Evolutionary conservation across 305 asterid genomes (phyloP).

Genomic region (Solanum hybrid): DNA sequence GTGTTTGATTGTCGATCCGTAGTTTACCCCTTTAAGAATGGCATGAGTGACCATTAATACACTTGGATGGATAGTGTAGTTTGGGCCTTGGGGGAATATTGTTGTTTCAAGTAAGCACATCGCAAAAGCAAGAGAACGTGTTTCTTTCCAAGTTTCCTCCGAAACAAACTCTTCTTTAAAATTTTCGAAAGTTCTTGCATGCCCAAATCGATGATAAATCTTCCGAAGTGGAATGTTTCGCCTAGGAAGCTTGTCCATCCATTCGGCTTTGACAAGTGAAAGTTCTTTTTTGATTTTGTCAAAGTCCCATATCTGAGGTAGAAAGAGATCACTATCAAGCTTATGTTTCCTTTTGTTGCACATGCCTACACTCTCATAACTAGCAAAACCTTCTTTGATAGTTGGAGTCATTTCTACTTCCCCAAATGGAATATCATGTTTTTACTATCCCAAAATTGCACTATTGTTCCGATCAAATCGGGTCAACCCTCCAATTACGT

Average conservation of each 20-base stretch:
- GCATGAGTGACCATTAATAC: not conserved
- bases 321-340: not conserved
- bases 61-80: not conserved
- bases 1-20: not conserved
- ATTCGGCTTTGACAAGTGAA: not conserved
- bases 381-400: not conserved
- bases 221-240: no score
- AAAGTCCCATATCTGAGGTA: not conserved
- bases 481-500: no score
- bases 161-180: no score
- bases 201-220: no score
- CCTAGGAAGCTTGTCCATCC: no score
- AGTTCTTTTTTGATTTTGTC: no score
- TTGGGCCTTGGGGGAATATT: not conserved
- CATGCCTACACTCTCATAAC: not conserved
- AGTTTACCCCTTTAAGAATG: no score
- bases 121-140: not conserved
- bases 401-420: not conserved
- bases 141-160: not conserved
- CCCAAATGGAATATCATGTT: no score
- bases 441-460: no score
- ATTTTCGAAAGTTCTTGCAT: no score
- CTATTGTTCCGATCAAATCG: no score
- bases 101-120: not conserved
- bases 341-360: no score